These are phyloP conservation scores for Eleusine indica DNA, from an alignment of 176 grass and related monocot genomes.

Conservation along the genomic window DNA sequence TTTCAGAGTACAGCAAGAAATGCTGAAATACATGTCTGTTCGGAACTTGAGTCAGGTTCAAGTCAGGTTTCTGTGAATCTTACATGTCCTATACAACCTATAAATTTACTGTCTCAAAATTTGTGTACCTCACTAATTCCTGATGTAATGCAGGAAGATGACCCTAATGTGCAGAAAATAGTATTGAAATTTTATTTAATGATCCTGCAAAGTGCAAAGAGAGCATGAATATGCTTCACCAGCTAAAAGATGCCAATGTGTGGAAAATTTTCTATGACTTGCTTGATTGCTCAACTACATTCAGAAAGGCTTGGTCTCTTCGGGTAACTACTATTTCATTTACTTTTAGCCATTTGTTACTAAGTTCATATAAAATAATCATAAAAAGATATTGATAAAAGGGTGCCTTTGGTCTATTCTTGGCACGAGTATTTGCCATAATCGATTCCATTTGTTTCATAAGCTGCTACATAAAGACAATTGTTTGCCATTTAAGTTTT, in stretches of 20 bases:
- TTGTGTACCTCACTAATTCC: conserved; percentile 36
- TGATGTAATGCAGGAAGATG: conserved; percentile 80
- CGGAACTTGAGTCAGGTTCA: conserved; percentile 80
- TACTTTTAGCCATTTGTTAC: conserved; percentile 28
- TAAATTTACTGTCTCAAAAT: conserved; percentile 27
- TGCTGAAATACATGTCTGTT: conserved; percentile 94
- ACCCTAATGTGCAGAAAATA: conserved; percentile 76
- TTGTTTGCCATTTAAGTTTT: background rate
- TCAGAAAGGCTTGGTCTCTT: conserved; percentile 71
- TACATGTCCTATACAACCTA: background rate
- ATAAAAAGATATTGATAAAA: background rate
- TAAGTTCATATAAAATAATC: conserved; percentile 6
- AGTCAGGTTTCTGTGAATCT: conserved; percentile 75
- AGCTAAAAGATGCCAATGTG: conserved; percentile 80
- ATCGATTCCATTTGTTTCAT: background rate
- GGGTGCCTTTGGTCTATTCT: background rate
- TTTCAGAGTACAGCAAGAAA: conserved; percentile 94
- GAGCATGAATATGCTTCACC: conserved; percentile 79
- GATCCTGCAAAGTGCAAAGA: conserved; percentile 79
- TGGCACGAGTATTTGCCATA: background rate
- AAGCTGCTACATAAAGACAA: no score
- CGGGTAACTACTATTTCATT: conserved; percentile 56
- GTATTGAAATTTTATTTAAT: conserved; percentile 69
- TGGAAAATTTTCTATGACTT: conserved; percentile 80
- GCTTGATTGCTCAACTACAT: conserved; percentile 70